Conservation (phyloP, 805 yeast genomes). For the Starmerella apicola region DNA sequence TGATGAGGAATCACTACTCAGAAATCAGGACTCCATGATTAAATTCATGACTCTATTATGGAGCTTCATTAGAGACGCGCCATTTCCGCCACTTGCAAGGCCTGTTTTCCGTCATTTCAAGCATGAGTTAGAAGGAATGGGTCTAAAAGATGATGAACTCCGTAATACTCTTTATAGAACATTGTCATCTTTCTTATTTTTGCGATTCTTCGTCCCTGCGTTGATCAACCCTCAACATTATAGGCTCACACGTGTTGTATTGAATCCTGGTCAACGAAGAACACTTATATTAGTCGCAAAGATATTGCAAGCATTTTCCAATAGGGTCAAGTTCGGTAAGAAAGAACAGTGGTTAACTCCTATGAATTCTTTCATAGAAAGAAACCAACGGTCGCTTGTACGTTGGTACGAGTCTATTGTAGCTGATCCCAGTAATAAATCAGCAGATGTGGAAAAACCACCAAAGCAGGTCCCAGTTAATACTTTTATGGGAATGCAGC, state of each 20-base stretch:
- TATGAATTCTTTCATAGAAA: slow-evolving; percentile 56
- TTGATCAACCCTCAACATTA: slow-evolving; percentile 79
- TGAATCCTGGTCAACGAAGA: slow-evolving; percentile 58
- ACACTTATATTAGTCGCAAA: slow-evolving; percentile 76
- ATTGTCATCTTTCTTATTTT: slow-evolving; percentile 68
- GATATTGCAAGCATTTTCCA: slow-evolving; percentile 60
- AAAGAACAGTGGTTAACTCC: slow-evolving; percentile 71
- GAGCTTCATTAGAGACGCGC: slow-evolving; percentile 16
- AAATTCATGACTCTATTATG: slow-evolving; percentile 27
- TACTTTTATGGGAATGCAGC: slow-evolving; percentile 22
- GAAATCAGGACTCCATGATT: slow-evolving; percentile 39
- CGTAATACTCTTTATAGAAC: slow-evolving; percentile 45
- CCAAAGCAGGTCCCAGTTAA: slow-evolving; percentile 19
- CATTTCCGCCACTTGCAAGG: slow-evolving; percentile 20
- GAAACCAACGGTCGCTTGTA: slow-evolving; percentile 44
- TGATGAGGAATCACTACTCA: slow-evolving; percentile 29
- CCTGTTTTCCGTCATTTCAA: slow-evolving; percentile 16
- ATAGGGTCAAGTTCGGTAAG: slow-evolving; percentile 57
- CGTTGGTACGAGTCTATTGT: slow-evolving; percentile 65
- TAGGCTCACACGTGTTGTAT: slow-evolving; percentile 56
- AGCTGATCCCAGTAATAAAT: background rate
- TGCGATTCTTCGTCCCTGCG: slow-evolving; percentile 84
- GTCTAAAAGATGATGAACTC: background rate
- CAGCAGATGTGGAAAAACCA: slow-evolving; percentile 17
- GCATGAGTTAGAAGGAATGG: slow-evolving; percentile 7